Base-by-base conservation (phyloP, 305 asterid species). In the Striga hermonthica region DNA sequence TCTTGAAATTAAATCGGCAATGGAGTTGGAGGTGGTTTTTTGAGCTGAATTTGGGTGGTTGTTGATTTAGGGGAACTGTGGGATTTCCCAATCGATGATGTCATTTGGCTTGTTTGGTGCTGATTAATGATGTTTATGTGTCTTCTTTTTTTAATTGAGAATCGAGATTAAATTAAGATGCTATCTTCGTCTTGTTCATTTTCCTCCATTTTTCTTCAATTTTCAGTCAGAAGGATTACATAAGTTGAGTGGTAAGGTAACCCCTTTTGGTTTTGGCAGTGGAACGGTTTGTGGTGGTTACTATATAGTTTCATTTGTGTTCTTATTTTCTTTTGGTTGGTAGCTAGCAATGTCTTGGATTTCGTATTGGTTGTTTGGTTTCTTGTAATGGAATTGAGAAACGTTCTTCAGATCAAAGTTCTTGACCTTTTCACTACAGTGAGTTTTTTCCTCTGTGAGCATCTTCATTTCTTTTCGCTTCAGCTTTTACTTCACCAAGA, bases 1-100 rank as follows among this genome's bases (percentile, higher is more conserved):
- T 57, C 34, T 71, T 68, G 62, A 65, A 53, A 71, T 67, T 60
- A 11, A 71, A 78, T 66, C 69, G 66, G 65, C 1, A 6, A 43
- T 6, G 44, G 68, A 35, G 31, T 72, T 64, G 53, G 22, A 59
- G 2, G 37, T 14, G 60, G 68, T 66, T 73, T 73, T 66, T 7
- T 55, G 38, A 13, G 7, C 57, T 66, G 66, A 12, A 10, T 48
- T 55, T 63, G 55, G 65, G 28, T 13, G 7, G 9, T 54, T 74
- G 56, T 49, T 49, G 48, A 38, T 0, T 39, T 59, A 52, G 44
- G 44, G 3, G 65, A 49, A 55, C 16, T 4, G 44, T 11, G 45
- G 72, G 59, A 34, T 64, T 22, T 65, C 8, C 31, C 11, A 9
- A 16, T 72, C 28, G 43, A 48, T 60, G 6, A 54, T 41, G 13